phyloP scores from a whole-genome alignment of 352 stramenopile species.

The Globisporangium nagaii region DNA sequence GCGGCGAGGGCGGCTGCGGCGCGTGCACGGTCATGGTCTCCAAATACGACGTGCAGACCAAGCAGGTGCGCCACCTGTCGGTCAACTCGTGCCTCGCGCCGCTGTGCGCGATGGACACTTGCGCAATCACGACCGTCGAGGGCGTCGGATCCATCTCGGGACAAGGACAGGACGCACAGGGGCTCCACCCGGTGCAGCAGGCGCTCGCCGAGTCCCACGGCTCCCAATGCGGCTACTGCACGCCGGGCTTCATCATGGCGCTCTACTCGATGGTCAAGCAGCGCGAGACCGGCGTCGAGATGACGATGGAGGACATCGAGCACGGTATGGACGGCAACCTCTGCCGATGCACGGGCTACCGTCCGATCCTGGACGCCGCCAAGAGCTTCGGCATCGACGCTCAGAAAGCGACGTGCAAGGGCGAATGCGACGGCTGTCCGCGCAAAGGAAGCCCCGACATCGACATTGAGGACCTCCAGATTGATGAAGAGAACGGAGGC shows the following conservation, averaged over 20 bases:
- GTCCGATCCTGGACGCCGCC: slow-evolving; percentile 77
- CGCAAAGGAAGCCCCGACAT: slow-evolving; percentile 37
- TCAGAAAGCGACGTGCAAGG: slow-evolving; percentile 50
- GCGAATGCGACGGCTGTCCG: slow-evolving; percentile 56
- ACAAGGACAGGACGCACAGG: slow-evolving; percentile 18
- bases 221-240: slow-evolving; percentile 94
- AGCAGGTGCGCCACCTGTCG: slow-evolving; percentile 54
- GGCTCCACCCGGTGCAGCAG: slow-evolving; percentile 82
- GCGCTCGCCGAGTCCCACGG: slow-evolving; percentile 89
- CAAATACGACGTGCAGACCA: slow-evolving; percentile 37
- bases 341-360: slow-evolving; percentile 92
- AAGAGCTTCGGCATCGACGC: slow-evolving; percentile 83
- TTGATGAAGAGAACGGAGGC: slow-evolving; percentile 14
- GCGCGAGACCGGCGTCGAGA: slow-evolving; percentile 53
- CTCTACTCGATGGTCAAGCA: slow-evolving; percentile 80
- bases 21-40: slow-evolving; percentile 95
- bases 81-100: slow-evolving; percentile 88
- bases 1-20: slow-evolving; percentile 94
- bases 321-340: slow-evolving; percentile 95
- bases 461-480: slow-evolving; percentile 55
- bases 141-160: slow-evolving; percentile 45
- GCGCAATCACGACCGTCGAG: slow-evolving; percentile 86
- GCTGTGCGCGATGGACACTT: slow-evolving; percentile 76
- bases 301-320: slow-evolving; percentile 87
- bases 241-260: slow-evolving; percentile 85